Evolutionary conservation across 805 yeast genomes (phyloP), one percentile per base, ranked within the genome.

Genomic region (Monosporozyma solicola): DNA sequence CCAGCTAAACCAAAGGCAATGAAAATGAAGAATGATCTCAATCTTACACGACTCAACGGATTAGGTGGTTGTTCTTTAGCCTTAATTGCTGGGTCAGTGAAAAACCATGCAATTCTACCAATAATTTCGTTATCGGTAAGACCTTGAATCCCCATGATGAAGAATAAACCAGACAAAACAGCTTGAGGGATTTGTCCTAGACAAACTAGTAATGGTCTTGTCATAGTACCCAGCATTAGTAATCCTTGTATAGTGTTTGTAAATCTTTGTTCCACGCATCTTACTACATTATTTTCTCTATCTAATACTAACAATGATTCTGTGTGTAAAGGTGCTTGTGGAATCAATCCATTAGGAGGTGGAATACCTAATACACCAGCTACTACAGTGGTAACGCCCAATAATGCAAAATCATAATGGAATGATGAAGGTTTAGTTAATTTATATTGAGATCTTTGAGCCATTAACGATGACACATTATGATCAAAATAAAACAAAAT

Each of bases 251-350:
- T 74, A 0, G 89, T 80, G 63, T 94, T 94, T 2, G 95, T 84
- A 50, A 90, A 74, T 46, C 99, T 70, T 66, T 92, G 99, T 64
- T 92, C 99, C 3, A 94, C 95, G 9, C 91, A 90, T 3, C 79
- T 69, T 1, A 72, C 63, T 1, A 79, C 73, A 16, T 68, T 48
- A 51, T 55, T 65, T 9, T 61, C 57, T 20, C 49, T 53, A 48
- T 63, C 66, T 33, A 51, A 54, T 1, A 86, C 82, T 44, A 88
- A 78, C 32, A 92, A 69, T 0, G 96, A 80, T 44, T 78, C 79
- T 0, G 98, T 90, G 61, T 92, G 99, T 37, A 94, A 65, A 2
- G 98, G 98, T 0, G 99, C 98, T 67, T 92, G 99, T 1, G 99
- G 99, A 46, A 92, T 92, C 33, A 92, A 74, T 0, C 99, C 99